These are phyloP conservation scores for Allodekkera sacchari DNA, from an alignment of 805 yeast species.

Conservation along the genomic window DNA sequence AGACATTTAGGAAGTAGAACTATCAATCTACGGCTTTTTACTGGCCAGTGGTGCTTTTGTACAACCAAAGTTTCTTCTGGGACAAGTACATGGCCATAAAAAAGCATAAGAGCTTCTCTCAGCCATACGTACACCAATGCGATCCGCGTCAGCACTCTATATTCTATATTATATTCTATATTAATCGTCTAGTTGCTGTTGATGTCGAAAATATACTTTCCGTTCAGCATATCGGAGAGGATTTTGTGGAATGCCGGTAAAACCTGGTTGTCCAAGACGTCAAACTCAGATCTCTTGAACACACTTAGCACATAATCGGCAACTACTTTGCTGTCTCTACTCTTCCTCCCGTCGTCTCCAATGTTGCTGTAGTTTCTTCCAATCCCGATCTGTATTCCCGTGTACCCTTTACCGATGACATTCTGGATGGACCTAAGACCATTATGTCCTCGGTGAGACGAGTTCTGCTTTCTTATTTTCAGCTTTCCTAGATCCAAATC, in stretches of 20 bases:
- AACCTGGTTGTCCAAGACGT: constrained; percentile 30
- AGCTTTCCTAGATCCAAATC: constrained; percentile 57
- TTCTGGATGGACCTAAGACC: constrained; percentile 59
- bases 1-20: too few relatives aligned
- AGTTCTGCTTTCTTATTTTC: constrained; percentile 50
- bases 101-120: too few relatives aligned
- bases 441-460: constrained; percentile 75
- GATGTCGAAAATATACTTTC: too few relatives aligned
- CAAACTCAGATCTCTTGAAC: constrained; percentile 38
- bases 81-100: too few relatives aligned
- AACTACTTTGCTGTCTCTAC: constrained; percentile 26
- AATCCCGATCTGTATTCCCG: constrained; percentile 70
- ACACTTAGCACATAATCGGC: constrained; percentile 56
- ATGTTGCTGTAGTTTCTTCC: constrained; percentile 51
- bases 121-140: too few relatives aligned
- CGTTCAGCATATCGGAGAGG: constrained; percentile 32
- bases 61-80: too few relatives aligned
- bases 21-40: too few relatives aligned
- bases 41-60: too few relatives aligned
- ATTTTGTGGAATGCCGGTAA: constrained; percentile 31
- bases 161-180: too few relatives aligned
- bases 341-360: constrained; percentile 11
- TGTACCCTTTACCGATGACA: constrained; percentile 41
- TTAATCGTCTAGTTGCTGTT: too few relatives aligned
- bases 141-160: too few relatives aligned